Evolutionary conservation across 225 moss, liverwort and hornwort species (phyloP).

Genomic region (Sphagnum tenellum): DNA sequence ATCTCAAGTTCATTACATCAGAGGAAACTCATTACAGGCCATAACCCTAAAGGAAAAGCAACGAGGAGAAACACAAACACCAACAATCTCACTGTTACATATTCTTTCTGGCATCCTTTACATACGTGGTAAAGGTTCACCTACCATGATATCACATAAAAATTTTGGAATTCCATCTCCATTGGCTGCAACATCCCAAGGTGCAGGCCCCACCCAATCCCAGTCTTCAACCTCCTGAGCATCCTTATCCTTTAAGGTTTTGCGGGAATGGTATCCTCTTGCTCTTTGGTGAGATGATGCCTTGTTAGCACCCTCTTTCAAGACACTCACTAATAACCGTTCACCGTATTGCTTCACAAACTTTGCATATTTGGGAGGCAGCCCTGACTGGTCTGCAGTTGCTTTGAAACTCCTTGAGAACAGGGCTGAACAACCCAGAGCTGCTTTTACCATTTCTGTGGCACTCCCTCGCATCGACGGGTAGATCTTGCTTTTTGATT

Average conservation of each 20-base stretch:
- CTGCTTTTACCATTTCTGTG: constrained; percentile 66
- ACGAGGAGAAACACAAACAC: not conserved
- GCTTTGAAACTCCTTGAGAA: constrained; percentile 6
- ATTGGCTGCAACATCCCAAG: constrained; percentile 69
- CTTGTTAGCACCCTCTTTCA: constrained; percentile 31
- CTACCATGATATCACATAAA: constrained; percentile 96
- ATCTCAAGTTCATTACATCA: too few relatives aligned
- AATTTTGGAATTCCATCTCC: constrained; percentile 88
- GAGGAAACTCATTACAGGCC: too few relatives aligned
- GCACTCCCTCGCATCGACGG: constrained; percentile 47
- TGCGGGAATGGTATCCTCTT: constrained; percentile 56
- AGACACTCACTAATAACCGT: constrained; percentile 47
- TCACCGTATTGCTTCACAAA: constrained; percentile 78
- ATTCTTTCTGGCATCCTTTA: too few relatives aligned
- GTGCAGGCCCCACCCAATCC: constrained; percentile 80
- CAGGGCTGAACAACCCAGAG: constrained; percentile 26
- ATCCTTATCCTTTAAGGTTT: constrained; percentile 43
- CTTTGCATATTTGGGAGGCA: constrained; percentile 18
- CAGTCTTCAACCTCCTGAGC: constrained; percentile 28
- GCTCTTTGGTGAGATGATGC: constrained; percentile 50
- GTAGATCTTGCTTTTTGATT: constrained; percentile 23
- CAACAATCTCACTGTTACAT: not conserved
- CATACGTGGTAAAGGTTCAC: constrained; percentile 5
- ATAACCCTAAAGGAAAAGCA: too few relatives aligned
- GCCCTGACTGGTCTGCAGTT: constrained; percentile 7